Evolutionary conservation across 2,329 filamentous ascomycete species (phyloP), one percentile per base, ranked within the genome.

Genomic region (Parafenestella ontariensis): DNA sequence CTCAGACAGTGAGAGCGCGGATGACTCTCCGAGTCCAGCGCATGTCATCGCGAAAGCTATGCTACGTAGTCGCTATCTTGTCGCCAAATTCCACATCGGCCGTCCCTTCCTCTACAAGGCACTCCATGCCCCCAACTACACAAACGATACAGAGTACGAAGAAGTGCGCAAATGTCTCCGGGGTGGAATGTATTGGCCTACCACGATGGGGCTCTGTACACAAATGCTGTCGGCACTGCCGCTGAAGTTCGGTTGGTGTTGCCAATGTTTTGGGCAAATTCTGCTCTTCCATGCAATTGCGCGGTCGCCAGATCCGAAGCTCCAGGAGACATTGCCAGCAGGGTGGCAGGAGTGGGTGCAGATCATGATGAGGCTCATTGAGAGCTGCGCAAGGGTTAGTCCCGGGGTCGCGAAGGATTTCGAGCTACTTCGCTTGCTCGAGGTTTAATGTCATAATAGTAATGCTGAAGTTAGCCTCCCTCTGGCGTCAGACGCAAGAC

Each of bases 41-140:
- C 73, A 75, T 48, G 71, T 74, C 36, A 69, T 76, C 41, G 73
- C 73, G 9, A 72, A 71, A 59, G 72, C 71, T n/a, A 75, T 76
- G 71, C 57, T 76, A 18, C 67, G 70, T 18, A 74, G 70, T 55
- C 73, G 73, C n/a, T 75, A 75, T 40, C 59, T 73, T 0, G 72
- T 76, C 2, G 72, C 72, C 18, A 74, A 73, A 46, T 74, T 74
- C 45, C 73, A 76, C 57, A 73, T 74, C 11, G 72, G 73, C 1
- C 68, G 73, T 2, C 72, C 73, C 1, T 75, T 75, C 46, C 62
- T 76, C 3, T 76, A 75, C 65, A 76, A 76, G 59, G 73, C 72
- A 26, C 48, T 76, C 13, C 73, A 76, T 48, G 65, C 66, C 28
- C 68, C 72, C 1, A 53, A 39, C 4, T 65, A 61, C 26, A 72